Percentiles rank a stretch among this genome's conserved stretches.
These are phyloP conservation scores for Ciborinia camelliae DNA, from an alignment of 2,329 filamentous ascomycete genomes.

Conservation along the genomic window DNA sequence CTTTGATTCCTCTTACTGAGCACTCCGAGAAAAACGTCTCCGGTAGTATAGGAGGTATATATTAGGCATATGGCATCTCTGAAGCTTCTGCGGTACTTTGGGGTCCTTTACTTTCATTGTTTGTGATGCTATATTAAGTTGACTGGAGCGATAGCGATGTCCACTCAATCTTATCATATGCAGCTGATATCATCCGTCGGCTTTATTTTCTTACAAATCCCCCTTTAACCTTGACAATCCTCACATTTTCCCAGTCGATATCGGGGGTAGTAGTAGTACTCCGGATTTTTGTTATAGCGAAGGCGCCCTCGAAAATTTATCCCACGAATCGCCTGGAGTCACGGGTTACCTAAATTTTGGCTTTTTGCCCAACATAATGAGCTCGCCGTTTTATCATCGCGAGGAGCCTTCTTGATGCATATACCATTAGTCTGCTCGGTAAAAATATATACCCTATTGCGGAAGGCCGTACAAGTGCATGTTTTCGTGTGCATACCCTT, in stretches of 20 bases:
- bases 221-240: background rate
- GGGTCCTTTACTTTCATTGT: background rate
- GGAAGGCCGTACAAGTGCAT: background rate
- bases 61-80: background rate
- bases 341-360: background rate
- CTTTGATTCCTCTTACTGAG: background rate
- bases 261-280: background rate
- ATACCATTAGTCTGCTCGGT: conserved; percentile 7
- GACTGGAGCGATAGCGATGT: too few relatives aligned
- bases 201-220: background rate
- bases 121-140: too few relatives aligned
- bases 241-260: background rate
- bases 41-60: background rate
- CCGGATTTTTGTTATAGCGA: background rate
- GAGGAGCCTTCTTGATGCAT: background rate
- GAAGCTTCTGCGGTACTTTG: background rate
- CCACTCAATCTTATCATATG: background rate
- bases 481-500: background rate
- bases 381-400: background rate
- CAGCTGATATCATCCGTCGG: background rate
- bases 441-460: background rate
- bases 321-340: conserved; percentile 16
- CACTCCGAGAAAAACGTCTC: background rate
- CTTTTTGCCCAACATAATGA: background rate
- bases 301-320: background rate